Conservation (phyloP, 306 rosid genomes). For the Prosopis cineraria region DNA sequence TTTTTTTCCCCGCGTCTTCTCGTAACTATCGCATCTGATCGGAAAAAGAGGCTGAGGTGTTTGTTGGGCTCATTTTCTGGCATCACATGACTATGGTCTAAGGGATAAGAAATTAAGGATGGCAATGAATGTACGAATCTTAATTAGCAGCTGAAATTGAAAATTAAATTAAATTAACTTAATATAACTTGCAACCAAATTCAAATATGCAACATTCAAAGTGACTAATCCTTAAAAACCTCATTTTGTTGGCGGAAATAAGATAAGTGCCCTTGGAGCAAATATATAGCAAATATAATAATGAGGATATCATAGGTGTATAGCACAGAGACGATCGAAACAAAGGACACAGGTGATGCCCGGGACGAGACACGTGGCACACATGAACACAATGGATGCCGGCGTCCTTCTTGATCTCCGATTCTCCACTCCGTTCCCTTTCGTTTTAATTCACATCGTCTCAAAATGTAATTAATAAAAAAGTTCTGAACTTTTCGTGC, state of each 20-base stretch:
- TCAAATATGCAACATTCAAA: not conserved
- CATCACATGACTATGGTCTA: not conserved
- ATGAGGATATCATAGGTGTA: not conserved
- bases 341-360: slow-evolving; percentile 9
- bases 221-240: not conserved
- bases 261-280: not conserved
- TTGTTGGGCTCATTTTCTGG: not conserved
- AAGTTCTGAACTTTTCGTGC: slow-evolving; percentile 7
- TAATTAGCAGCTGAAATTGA: not conserved
- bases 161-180: no score
- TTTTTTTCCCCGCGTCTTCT: no score
- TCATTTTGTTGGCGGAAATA: not conserved
- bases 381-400: not conserved
- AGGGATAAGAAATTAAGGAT: not conserved
- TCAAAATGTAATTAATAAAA: not conserved
- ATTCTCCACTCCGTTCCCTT: not conserved
- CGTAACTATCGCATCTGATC: not conserved
- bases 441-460: not conserved
- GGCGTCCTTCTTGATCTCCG: not conserved
- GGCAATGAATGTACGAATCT: not conserved
- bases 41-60: no score
- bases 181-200: no score
- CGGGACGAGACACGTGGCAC: slow-evolving; percentile 16
- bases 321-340: not conserved
- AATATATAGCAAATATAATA: no score